Conservation (phyloP, 2,329 filamentous ascomycete genomes). For the Cladosporium sp. region DNA sequence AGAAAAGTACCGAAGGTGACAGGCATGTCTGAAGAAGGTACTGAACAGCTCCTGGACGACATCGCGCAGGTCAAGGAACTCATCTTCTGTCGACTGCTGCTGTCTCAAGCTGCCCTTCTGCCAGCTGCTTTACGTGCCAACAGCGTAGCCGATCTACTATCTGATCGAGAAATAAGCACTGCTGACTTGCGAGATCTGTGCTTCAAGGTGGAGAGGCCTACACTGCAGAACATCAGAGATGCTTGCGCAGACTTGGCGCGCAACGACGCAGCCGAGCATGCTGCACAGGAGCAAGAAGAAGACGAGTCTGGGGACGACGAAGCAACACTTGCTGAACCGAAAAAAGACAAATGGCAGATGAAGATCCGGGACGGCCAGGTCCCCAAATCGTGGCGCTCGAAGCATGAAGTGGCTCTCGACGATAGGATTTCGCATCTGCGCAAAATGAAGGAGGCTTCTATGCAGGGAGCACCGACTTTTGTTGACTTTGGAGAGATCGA, state of each 20-base stretch:
- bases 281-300: constrained; percentile 25
- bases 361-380: constrained; percentile 3
- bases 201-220: constrained; percentile 45
- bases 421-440: constrained; percentile 13
- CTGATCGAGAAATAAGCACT: constrained; percentile 38
- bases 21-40: constrained; percentile 41
- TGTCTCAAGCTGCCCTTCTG: constrained; percentile 44
- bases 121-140: constrained; percentile 42
- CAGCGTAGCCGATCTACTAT: constrained; percentile 45
- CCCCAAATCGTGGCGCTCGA: constrained; percentile 23
- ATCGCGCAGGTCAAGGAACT: constrained; percentile 48
- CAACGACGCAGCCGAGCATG: constrained; percentile 35
- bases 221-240: constrained; percentile 48
- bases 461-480: constrained; percentile 16
- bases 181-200: constrained; percentile 46
- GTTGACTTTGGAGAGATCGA: constrained; percentile 37
- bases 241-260: constrained; percentile 48
- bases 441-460: constrained; percentile 13
- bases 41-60: constrained; percentile 41
- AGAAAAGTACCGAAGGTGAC: constrained; percentile 24
- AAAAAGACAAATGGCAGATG: constrained; percentile 3
- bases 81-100: constrained; percentile 46
- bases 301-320: constrained; percentile 20
- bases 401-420: constrained; percentile 32
- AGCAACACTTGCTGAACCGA: constrained; percentile 16